Conservation (phyloP, 169 alveolate genomes). For the Eimeria zaria region DNA sequence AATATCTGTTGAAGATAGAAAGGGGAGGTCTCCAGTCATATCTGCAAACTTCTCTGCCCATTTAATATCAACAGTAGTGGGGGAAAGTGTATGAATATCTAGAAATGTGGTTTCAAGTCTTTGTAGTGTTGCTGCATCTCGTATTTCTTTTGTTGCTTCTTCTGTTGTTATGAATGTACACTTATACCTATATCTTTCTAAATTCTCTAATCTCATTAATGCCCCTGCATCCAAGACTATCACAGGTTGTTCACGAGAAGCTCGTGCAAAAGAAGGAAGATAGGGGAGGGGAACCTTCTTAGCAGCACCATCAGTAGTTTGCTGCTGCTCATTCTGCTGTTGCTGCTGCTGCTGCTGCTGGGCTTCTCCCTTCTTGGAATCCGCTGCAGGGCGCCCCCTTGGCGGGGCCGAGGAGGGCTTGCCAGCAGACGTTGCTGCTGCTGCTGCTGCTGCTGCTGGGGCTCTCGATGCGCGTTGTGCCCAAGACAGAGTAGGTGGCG, state of each 20-base stretch:
- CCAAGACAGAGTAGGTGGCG: background rate
- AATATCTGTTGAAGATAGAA: conserved; percentile 77
- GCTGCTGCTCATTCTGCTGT: background rate
- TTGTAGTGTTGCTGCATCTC: conserved; percentile 88
- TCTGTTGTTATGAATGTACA: conserved; percentile 86
- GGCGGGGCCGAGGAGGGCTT: conserved; percentile 24
- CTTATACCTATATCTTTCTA: conserved; percentile 64
- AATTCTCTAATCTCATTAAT: conserved; percentile 77
- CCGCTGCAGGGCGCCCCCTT: background rate
- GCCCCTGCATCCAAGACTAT: conserved; percentile 90
- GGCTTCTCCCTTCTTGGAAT: background rate
- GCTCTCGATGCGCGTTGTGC: background rate
- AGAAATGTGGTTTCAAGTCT: conserved; percentile 20
- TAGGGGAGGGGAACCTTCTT: background rate
- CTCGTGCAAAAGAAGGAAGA: conserved; percentile 22
- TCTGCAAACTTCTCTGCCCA: conserved; percentile 85
- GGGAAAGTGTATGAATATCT: conserved; percentile 76
- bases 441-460: background rate
- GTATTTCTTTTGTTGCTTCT: conserved; percentile 88
- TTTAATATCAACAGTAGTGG: conserved; percentile 77
- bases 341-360: conserved; percentile 22
- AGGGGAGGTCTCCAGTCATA: conserved; percentile 81
- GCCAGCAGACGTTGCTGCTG: background rate
- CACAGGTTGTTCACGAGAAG: conserved; percentile 9
- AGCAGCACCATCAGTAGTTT: background rate